Percentiles rank a stretch among this genome's conserved stretches.
Evolutionary conservation across 805 yeast species (phyloP).

Genomic region (Candida mattraensis): DNA sequence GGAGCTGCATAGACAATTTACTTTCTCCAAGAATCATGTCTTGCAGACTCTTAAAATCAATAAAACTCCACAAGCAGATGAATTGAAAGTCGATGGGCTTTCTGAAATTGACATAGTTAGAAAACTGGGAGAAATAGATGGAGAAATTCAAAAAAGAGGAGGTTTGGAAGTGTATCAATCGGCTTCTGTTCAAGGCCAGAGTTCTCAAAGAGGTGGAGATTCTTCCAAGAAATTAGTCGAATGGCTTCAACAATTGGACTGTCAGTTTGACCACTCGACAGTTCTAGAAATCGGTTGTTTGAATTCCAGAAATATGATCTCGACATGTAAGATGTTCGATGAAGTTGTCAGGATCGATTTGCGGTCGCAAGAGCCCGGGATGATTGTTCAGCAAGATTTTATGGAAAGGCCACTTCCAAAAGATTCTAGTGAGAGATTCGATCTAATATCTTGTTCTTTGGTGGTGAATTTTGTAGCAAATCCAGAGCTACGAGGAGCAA

Average conservation of each 20-base stretch:
- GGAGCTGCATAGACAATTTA: no score
- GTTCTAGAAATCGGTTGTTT: constrained; percentile 87
- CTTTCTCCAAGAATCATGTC: no score
- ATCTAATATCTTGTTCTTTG: constrained; percentile 76
- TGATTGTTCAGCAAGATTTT: constrained; percentile 75
- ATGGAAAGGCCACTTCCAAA: constrained; percentile 70
- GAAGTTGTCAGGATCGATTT: constrained; percentile 69
- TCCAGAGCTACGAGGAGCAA: constrained; percentile 67
- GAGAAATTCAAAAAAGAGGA: constrained; percentile 63
- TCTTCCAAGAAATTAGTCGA: constrained; percentile 78
- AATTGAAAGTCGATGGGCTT: constrained; percentile 13
- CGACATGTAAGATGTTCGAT: constrained; percentile 54
- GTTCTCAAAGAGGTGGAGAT: constrained; percentile 80
- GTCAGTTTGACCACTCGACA: constrained; percentile 12
- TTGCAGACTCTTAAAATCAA: constrained; percentile 24
- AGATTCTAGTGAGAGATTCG: constrained; percentile 46
- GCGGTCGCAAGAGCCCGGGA: constrained; percentile 68
- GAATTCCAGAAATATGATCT: constrained; percentile 64
- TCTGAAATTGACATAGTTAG: constrained; percentile 19
- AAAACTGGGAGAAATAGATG: constrained; percentile 54
- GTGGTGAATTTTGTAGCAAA: constrained; percentile 88
- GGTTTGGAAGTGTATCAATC: constrained; percentile 78
- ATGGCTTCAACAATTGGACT: constrained; percentile 53
- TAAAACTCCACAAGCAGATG: constrained; percentile 20
- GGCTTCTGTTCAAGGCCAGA: constrained; percentile 87